Conservation (phyloP, 805 yeast species). For the Ogataea nonfermentans region DNA sequence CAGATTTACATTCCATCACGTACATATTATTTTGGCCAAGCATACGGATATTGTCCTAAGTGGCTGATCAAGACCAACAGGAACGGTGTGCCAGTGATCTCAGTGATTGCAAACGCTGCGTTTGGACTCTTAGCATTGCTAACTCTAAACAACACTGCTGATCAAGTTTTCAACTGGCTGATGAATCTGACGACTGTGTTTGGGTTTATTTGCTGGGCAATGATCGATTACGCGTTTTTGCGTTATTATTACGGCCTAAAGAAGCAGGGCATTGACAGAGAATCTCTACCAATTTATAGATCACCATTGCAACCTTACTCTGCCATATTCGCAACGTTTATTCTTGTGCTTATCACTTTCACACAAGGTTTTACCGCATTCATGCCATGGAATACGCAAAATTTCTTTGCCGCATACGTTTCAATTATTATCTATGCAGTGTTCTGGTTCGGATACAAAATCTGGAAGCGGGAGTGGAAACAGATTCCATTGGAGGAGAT, state of each 20-base stretch:
- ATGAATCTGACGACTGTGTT: conserved; percentile 75
- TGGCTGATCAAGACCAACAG: conserved; percentile 47
- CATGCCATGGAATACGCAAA: conserved; percentile 49
- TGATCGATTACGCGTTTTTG: conserved; percentile 61
- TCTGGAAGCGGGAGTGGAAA: conserved; percentile 47
- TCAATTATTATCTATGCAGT: conserved; percentile 61
- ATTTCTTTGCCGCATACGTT: conserved; percentile 69
- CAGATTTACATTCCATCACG: conserved; percentile 72
- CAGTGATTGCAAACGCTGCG: conserved; percentile 55
- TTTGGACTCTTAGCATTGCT: conserved; percentile 67
- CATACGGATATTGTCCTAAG: conserved; percentile 55
- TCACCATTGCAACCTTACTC: conserved; percentile 66
- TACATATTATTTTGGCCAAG: conserved; percentile 63
- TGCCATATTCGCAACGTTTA: conserved; percentile 61
- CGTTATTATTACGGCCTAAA: conserved; percentile 68
- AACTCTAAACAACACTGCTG: conserved; percentile 51
- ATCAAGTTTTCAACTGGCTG: conserved; percentile 67
- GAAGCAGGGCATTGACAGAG: conserved; percentile 62
- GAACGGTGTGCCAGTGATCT: conserved; percentile 59
- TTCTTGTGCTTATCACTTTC: conserved; percentile 55
- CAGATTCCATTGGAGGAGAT: conserved; percentile 53
- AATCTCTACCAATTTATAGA: conserved; percentile 64
- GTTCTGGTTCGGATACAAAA: conserved; percentile 45
- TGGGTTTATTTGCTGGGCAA: conserved; percentile 72
- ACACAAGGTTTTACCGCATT: conserved; percentile 74